Evolutionary conservation across 192 early-diverging fungal species (phyloP).

Genomic region (Podila clonocystis): DNA sequence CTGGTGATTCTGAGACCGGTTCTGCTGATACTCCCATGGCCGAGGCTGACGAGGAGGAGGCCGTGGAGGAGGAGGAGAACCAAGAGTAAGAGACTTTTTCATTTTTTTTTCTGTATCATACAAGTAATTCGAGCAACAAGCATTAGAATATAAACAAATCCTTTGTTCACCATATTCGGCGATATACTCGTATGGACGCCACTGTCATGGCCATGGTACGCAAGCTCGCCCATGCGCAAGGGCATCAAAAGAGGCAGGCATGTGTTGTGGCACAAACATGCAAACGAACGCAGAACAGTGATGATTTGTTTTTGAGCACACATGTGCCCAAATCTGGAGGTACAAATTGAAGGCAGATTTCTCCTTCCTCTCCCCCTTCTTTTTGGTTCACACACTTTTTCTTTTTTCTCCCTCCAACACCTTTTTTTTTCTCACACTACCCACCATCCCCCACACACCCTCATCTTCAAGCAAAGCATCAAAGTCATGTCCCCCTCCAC

Average conservation of each 20-base stretch:
- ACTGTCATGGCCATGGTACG: no score
- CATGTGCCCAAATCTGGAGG: no score
- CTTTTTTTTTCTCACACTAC: background rate
- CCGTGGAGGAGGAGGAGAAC: background rate
- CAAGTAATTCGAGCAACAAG: background rate
- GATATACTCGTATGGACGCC: no score
- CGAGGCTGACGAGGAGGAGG: constrained; percentile 2
- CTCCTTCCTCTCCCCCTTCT: no score
- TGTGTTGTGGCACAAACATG: no score
- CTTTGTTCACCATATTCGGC: no score
- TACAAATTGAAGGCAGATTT: no score
- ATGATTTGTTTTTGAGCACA: no score
- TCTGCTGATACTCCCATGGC: constrained; percentile 25
- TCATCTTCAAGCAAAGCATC: background rate
- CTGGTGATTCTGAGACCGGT: constrained; percentile 1
- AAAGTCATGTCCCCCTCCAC: constrained; percentile 16
- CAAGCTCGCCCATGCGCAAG: no score
- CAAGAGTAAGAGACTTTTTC: background rate
- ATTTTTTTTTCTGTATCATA: constrained; percentile 2
- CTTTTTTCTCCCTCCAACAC: background rate
- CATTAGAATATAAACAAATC: no score
- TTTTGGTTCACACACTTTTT: background rate
- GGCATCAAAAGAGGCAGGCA: no score
- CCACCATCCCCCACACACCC: background rate
- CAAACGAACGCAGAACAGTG: no score